A percentile compares a stretch with the other conserved stretches of the same genome.
Evolutionary conservation across 768 basidiomycete genomes (phyloP).

Genomic region (Gloeostereum incarnatum): DNA sequence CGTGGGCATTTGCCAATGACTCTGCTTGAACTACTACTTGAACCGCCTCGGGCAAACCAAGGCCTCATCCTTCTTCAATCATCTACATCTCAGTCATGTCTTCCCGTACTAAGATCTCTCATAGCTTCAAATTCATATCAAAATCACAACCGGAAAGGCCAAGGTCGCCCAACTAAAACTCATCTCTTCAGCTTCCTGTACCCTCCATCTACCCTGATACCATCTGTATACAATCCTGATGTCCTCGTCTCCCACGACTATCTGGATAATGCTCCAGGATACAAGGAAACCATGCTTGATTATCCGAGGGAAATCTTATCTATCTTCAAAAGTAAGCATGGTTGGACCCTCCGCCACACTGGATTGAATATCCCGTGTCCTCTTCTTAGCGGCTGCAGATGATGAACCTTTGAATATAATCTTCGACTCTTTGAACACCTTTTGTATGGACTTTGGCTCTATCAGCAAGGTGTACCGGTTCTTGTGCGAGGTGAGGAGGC

Average conservation of each 20-base stretch:
- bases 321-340: no score
- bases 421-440: constrained; percentile 66
- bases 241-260: constrained; percentile 38
- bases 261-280: constrained; percentile 42
- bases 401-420: constrained; percentile 52
- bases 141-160: no score
- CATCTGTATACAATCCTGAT: constrained; percentile 13
- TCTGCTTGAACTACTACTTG: constrained; percentile 10
- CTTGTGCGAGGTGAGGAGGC: constrained; percentile 34
- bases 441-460: constrained; percentile 50
- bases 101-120: constrained; percentile 45
- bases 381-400: constrained; percentile 29
- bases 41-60: constrained; percentile 14
- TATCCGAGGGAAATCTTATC: no score
- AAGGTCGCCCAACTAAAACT: constrained; percentile 16
- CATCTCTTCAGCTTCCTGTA: constrained; percentile 54
- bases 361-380: no score
- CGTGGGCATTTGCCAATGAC: no score
- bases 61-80: constrained; percentile 51
- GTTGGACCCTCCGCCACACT: no score
- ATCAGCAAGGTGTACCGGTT: constrained; percentile 41
- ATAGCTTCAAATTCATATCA: constrained; percentile 16
- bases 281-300: constrained; percentile 28
- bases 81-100: constrained; percentile 43
- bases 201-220: constrained; percentile 33